Evolutionary conservation across 441 rosid species (phyloP).

Genomic region (Erodium moschatum): DNA sequence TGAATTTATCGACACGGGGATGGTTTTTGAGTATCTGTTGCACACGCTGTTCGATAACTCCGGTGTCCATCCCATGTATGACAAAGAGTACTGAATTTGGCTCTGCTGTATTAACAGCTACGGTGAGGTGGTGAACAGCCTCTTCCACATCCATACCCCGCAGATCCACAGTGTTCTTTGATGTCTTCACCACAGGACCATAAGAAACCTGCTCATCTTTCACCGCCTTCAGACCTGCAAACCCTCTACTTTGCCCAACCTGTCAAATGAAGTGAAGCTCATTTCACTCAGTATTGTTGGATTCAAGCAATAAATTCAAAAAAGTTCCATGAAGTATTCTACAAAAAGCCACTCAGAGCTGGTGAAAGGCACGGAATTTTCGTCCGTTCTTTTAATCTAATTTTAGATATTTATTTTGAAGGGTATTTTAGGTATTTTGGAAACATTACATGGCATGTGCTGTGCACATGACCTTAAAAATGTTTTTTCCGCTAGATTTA

Average conservation of each 20-base stretch:
- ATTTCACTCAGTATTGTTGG: slow-evolving; percentile 14
- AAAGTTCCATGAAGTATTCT: too few species aligned
- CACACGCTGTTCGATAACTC: slow-evolving; percentile 56
- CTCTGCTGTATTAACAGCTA: slow-evolving; percentile 48
- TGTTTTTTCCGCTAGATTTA: too few species aligned
- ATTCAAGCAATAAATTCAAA: too few species aligned
- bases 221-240: slow-evolving; percentile 20
- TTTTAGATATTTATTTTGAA: too few species aligned
- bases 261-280: slow-evolving; percentile 12
- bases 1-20: slow-evolving; percentile 52
- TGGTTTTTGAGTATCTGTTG: slow-evolving; percentile 47
- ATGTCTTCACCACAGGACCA: slow-evolving; percentile 49
- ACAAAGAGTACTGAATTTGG: slow-evolving; percentile 47
- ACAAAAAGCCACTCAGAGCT: too few species aligned
- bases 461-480: too few species aligned
- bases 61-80: slow-evolving; percentile 76
- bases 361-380: too few species aligned
- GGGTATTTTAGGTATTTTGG: too few species aligned
- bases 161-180: slow-evolving; percentile 71
- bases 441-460: too few species aligned
- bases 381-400: too few species aligned
- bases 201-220: slow-evolving; percentile 29
- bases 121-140: slow-evolving; percentile 55
- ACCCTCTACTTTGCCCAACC: slow-evolving; percentile 29
- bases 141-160: slow-evolving; percentile 77